These are phyloP conservation scores for Rubia balearica DNA, from an alignment of 305 asterid species.

Conservation along the genomic window DNA sequence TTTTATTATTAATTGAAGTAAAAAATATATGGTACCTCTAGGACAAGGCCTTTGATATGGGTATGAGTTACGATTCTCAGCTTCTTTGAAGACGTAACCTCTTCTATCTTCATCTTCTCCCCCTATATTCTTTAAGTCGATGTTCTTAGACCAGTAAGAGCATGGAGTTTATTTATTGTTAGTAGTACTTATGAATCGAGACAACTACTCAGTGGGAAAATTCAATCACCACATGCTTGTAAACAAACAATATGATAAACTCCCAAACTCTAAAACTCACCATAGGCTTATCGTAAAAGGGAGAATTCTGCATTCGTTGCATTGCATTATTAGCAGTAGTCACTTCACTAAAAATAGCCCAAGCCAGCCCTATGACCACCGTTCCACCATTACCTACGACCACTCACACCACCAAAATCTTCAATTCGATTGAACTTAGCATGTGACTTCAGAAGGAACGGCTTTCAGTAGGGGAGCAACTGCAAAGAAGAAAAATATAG, in stretches of 20 bases:
- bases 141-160: too few relatives aligned
- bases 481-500: too few relatives aligned
- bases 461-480: too few relatives aligned
- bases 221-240: not conserved
- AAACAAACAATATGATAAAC: not conserved
- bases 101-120: slow-evolving; percentile 65
- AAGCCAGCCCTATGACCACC: slow-evolving; percentile 77
- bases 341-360: slow-evolving; percentile 97
- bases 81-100: slow-evolving; percentile 85
- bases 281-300: slow-evolving; percentile 92
- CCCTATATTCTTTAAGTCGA: not conserved
- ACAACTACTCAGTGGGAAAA: too few relatives aligned
- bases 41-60: slow-evolving; percentile 40
- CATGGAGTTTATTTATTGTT: not conserved
- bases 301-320: slow-evolving; percentile 95
- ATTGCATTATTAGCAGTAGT: slow-evolving; percentile 95
- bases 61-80: slow-evolving; percentile 55
- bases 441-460: too few relatives aligned
- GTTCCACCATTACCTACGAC: too few relatives aligned
- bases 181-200: too few relatives aligned
- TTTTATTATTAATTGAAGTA: not conserved
- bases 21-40: slow-evolving; percentile 35
- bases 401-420: too few relatives aligned
- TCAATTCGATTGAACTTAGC: too few relatives aligned
- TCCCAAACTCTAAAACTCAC: slow-evolving; percentile 31